Evolutionary conservation across 306 rosid genomes (phyloP).

Genomic region (Gynostemma pentaphyllum): DNA sequence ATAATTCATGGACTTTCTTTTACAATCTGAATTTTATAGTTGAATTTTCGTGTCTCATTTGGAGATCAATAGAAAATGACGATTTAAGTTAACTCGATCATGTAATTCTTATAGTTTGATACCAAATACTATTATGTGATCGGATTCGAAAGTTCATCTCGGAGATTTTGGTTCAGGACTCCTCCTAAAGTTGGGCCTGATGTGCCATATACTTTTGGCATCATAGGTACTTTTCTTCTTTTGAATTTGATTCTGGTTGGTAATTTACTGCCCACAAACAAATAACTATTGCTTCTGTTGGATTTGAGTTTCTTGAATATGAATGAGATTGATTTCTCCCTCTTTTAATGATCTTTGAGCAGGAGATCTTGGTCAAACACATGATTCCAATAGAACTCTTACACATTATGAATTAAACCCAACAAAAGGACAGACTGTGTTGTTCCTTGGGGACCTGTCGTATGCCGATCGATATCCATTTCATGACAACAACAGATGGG

Average conservation of each 20-base stretch:
- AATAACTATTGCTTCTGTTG: neutral
- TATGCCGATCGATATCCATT: conserved; percentile 58
- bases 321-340: neutral
- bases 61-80: neutral
- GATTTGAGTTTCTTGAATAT: neutral
- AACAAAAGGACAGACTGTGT: conserved; percentile 30
- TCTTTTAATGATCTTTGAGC: conserved; percentile 15
- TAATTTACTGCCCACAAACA: too few species aligned
- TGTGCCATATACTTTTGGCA: conserved; percentile 61
- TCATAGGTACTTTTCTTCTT: conserved; percentile 34
- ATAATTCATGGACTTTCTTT: neutral
- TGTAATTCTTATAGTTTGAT: conserved; percentile 32
- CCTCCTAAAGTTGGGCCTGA: conserved; percentile 66
- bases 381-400: conserved; percentile 46
- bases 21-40: neutral
- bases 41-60: neutral
- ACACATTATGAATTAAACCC: conserved; percentile 49
- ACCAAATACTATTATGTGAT: conserved; percentile 56
- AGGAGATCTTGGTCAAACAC: conserved; percentile 78
- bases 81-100: neutral
- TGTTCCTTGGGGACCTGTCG: conserved; percentile 55
- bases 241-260: neutral
- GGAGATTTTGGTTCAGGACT: conserved; percentile 51
- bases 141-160: conserved; percentile 36
- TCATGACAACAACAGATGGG: conserved; percentile 66